These are phyloP conservation scores for Penicillium crystallinum DNA, from an alignment of 495 filamentous ascomycete species.

Conservation along the genomic window DNA sequence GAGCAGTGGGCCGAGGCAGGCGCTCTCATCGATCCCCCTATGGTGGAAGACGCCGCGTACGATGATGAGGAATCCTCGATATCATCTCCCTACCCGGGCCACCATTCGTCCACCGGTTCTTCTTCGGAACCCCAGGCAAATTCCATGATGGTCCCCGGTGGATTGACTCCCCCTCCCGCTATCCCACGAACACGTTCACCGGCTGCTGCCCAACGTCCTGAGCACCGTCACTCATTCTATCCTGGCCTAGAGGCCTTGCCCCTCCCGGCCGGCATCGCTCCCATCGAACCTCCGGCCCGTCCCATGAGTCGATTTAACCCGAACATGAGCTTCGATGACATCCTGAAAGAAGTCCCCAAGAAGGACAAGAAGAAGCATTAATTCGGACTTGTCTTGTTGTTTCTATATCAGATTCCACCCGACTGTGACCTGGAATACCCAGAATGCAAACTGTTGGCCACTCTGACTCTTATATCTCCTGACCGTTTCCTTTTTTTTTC, in stretches of 20 bases:
- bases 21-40: conserved; percentile 32
- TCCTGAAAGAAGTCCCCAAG: conserved; percentile 43
- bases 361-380: conserved; percentile 41
- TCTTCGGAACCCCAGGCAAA: conserved; percentile 25
- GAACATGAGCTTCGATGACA: conserved; percentile 52
- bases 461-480: background rate
- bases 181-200: conserved; percentile 45
- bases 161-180: conserved; percentile 31
- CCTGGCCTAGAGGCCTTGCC: conserved; percentile 49
- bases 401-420: conserved; percentile 2
- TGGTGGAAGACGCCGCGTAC: conserved; percentile 34
- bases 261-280: conserved; percentile 45
- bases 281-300: conserved; percentile 39
- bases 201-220: conserved; percentile 20
- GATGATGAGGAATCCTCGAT: conserved; percentile 41
- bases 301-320: conserved; percentile 42
- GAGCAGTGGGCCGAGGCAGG: conserved; percentile 61
- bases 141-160: conserved; percentile 27
- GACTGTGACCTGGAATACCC: background rate
- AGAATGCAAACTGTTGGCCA: background rate
- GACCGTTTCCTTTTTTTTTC: conserved; percentile 6
- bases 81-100: conserved; percentile 40
- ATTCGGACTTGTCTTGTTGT: conserved; percentile 9
- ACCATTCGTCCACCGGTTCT: conserved; percentile 40
- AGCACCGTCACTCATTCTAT: conserved; percentile 43